These are phyloP conservation scores for Chlorella ohadii DNA, from an alignment of 139 green algal species.

Conservation along the genomic window DNA sequence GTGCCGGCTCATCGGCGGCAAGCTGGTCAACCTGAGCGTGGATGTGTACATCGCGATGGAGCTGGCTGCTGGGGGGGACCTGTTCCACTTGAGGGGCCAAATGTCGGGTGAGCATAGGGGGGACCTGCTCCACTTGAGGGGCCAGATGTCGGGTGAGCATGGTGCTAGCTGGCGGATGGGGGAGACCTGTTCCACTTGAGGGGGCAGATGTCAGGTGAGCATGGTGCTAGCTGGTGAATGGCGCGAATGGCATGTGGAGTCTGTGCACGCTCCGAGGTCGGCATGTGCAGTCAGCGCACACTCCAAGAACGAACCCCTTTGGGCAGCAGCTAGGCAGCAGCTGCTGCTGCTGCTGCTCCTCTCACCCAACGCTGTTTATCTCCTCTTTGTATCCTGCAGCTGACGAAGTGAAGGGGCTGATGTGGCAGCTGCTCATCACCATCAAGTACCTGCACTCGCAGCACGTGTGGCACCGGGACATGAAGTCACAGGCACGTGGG, in stretches of 20 bases:
- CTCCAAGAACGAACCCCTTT: too few species aligned
- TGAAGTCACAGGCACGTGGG: slow-evolving; percentile 74
- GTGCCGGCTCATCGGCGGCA: slow-evolving; percentile 62
- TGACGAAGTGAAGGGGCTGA: slow-evolving; percentile 74
- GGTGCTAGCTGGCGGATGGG: slow-evolving; percentile 70
- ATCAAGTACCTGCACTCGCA: slow-evolving; percentile 83
- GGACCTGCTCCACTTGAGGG: slow-evolving; percentile 65
- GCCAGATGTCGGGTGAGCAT: slow-evolving; percentile 48
- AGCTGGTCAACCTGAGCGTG: slow-evolving; percentile 62
- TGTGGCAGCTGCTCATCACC: slow-evolving; percentile 76
- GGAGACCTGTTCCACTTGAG: slow-evolving; percentile 71
- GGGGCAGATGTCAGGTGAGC: slow-evolving; percentile 51
- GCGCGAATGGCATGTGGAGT: too few species aligned
- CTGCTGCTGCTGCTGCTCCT: too few species aligned
- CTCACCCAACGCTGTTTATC: not conserved
- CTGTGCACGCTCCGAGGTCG: too few species aligned
- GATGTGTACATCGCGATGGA: slow-evolving; percentile 70
- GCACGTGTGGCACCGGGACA: slow-evolving; percentile 88
- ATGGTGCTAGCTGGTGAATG: slow-evolving; percentile 68
- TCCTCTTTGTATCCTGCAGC: slow-evolving; percentile 36
- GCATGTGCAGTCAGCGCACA: too few species aligned
- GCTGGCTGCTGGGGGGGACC: slow-evolving; percentile 72
- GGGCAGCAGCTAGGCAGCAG: too few species aligned
- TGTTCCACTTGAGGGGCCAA: slow-evolving; percentile 65
- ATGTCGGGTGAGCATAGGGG: slow-evolving; percentile 35